A percentile compares a stretch with the other conserved stretches of the same genome.
Evolutionary conservation across 805 yeast genomes (phyloP).

Genomic region (Danielia reshetovae): DNA sequence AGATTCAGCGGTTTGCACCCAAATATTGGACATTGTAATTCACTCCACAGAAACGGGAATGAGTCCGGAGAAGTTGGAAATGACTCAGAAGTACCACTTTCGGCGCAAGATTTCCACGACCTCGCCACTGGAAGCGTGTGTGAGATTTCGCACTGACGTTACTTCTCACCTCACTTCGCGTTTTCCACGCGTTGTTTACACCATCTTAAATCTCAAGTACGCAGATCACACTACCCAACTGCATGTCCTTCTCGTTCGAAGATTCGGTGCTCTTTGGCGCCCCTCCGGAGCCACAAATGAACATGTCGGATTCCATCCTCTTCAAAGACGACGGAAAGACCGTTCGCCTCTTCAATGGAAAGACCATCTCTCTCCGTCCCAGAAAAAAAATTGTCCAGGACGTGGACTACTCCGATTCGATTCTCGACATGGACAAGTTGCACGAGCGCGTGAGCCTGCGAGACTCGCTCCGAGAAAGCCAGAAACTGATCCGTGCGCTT

Average conservation of each 20-base stretch:
- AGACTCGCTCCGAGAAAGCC: conserved; percentile 8
- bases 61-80: too few species aligned
- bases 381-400: conserved; percentile 3
- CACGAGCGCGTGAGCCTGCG: conserved; percentile 14
- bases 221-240: conserved; percentile 2
- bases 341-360: conserved; percentile 11
- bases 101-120: too few species aligned
- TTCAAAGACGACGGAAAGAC: conserved; percentile 3
- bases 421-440: conserved; percentile 14
- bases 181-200: background rate
- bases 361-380: conserved; percentile 9
- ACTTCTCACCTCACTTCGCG: too few species aligned
- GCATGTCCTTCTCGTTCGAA: conserved; percentile 11
- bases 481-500: background rate
- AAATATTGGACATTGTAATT: too few species aligned
- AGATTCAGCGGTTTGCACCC: too few species aligned
- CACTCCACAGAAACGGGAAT: too few species aligned
- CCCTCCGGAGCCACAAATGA: background rate
- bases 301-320: background rate
- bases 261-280: conserved; percentile 16
- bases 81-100: too few species aligned
- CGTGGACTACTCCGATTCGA: conserved; percentile 5
- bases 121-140: too few species aligned
- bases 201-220: background rate
- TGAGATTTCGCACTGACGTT: too few species aligned